These are phyloP conservation scores for Ulota crispa DNA, from an alignment of 225 moss, liverwort and hornwort species.

Conservation along the genomic window DNA sequence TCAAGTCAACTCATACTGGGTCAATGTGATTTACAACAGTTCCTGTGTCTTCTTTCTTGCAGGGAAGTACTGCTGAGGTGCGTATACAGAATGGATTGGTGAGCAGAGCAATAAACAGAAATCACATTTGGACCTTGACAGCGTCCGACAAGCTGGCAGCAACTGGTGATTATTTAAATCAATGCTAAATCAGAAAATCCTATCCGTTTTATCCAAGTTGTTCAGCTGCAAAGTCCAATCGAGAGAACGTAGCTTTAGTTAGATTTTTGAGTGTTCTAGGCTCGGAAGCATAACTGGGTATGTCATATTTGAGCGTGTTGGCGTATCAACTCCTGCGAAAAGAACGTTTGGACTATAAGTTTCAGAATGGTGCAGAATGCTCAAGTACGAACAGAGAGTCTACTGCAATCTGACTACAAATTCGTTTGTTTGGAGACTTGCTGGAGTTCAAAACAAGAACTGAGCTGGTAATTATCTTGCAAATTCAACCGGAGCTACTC, in stretches of 20 bases:
- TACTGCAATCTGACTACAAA: background rate
- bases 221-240: constrained; percentile 2
- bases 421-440: constrained; percentile 9
- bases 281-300: background rate
- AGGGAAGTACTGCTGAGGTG: constrained; percentile 18
- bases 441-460: constrained; percentile 8
- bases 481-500: background rate
- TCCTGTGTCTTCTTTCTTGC: constrained; percentile 14
- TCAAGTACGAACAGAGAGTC: background rate
- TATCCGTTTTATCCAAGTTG: constrained; percentile 18
- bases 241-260: constrained; percentile 11
- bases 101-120: background rate
- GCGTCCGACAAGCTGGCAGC: constrained; percentile 19
- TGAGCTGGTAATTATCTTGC: constrained; percentile 4
- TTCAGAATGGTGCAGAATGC: background rate
- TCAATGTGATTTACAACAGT: background rate
- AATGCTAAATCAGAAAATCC: background rate
- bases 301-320: background rate
- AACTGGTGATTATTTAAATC: background rate
- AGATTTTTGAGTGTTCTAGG: constrained; percentile 4
- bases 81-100: constrained; percentile 1
- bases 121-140: background rate
- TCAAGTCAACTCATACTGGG: background rate
- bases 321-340: background rate
- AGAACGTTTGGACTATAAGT: background rate